Conservation (phyloP, 2,329 filamentous ascomycete genomes). For the Talaromyces piceae region DNA sequence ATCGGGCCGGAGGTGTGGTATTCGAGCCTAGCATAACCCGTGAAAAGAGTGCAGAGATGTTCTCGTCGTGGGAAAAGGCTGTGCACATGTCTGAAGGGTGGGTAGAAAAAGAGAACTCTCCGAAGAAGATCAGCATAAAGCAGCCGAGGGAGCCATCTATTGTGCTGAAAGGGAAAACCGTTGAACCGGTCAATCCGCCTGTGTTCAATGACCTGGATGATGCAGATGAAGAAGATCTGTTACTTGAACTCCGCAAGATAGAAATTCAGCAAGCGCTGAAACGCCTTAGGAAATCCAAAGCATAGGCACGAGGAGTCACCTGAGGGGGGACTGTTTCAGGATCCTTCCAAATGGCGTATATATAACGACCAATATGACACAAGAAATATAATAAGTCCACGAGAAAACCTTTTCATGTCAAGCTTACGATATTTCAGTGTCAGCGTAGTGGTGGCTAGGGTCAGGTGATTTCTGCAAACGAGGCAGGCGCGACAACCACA, state of each 20-base stretch:
- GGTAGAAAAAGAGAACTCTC: constrained; percentile 24
- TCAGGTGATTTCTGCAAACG: constrained; percentile 1
- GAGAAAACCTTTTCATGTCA: background rate
- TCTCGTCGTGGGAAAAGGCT: constrained; percentile 63
- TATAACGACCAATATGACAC: background rate
- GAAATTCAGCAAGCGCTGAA: constrained; percentile 29
- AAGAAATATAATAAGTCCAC: background rate
- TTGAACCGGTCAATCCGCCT: constrained; percentile 14
- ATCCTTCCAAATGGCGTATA: background rate
- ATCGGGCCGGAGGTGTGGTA: constrained; percentile 58
- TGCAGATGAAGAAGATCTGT: constrained; percentile 29
- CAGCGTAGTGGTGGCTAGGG: background rate
- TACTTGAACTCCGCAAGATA: constrained; percentile 27
- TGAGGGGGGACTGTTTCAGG: background rate
- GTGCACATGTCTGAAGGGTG: constrained; percentile 70
- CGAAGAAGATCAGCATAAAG: constrained; percentile 8
- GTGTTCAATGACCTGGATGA: constrained; percentile 23
- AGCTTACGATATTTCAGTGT: too few relatives aligned
- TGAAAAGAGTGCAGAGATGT: constrained; percentile 52
- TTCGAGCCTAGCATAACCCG: constrained; percentile 58
- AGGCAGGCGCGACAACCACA: constrained; percentile 5
- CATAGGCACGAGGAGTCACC: background rate
- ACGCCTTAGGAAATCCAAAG: constrained; percentile 16
- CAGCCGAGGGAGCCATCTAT: constrained; percentile 8
- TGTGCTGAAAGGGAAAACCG: constrained; percentile 14